Evolutionary conservation across 805 yeast species (phyloP).

Genomic region (Schwanniomyces polymorphus): DNA sequence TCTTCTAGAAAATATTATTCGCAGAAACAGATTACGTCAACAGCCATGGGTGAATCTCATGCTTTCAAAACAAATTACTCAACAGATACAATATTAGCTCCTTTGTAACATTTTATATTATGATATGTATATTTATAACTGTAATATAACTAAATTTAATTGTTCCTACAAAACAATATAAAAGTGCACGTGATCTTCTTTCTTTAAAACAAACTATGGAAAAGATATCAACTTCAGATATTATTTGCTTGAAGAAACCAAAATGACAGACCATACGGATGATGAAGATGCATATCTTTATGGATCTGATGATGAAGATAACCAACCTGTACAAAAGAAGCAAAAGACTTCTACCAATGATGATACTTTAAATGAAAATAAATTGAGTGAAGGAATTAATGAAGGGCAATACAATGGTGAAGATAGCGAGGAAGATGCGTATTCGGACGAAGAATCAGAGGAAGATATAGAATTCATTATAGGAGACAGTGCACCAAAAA

Average conservation of each 20-base stretch:
- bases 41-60: constrained; percentile 59
- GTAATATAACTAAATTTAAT: neutral
- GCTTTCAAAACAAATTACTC: constrained; percentile 12
- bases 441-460: constrained; percentile 50
- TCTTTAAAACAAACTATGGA: neutral
- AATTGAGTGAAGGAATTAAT: constrained; percentile 18
- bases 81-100: neutral
- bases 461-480: constrained; percentile 86
- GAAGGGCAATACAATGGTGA: constrained; percentile 18
- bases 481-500: constrained; percentile 27
- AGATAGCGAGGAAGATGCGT: constrained; percentile 47
- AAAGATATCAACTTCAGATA: neutral
- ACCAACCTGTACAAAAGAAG: constrained; percentile 24
- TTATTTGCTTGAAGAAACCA: neutral
- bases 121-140: neutral
- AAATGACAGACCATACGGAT: constrained; percentile 28
- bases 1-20: constrained; percentile 55
- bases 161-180: neutral
- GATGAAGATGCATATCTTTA: constrained; percentile 72
- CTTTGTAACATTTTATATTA: neutral
- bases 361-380: constrained; percentile 10
- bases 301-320: constrained; percentile 49
- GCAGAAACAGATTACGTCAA: constrained; percentile 55
- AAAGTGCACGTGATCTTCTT: neutral
- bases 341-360: constrained; percentile 16